A percentile compares a stretch with the other conserved stretches of the same genome.
These are phyloP conservation scores for Leishmania amazonensis DNA, from an alignment of 208 protist species.

Conservation along the genomic window DNA sequence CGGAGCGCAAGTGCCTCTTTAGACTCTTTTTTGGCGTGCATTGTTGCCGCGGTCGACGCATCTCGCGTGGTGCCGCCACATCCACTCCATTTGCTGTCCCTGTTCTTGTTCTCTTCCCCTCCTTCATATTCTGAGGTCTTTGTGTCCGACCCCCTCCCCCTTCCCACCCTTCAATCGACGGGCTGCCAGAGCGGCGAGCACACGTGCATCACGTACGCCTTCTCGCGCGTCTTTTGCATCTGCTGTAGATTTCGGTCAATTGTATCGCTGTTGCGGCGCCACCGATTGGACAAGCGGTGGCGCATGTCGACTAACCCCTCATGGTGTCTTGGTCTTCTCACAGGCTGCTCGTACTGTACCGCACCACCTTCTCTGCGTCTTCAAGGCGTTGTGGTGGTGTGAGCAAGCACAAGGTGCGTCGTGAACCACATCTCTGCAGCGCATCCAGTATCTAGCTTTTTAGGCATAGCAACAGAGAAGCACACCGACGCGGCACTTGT, in stretches of 20 bases:
- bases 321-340: not conserved
- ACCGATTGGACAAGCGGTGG: not conserved
- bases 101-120: not conserved
- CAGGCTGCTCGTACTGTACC: not conserved
- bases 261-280: not conserved
- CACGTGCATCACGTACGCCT: not conserved
- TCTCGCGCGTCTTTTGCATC: not conserved
- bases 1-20: not conserved
- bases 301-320: not conserved
- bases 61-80: too few relatives aligned
- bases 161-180: not conserved
- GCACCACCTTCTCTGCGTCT: too few relatives aligned
- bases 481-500: not conserved
- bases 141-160: not conserved
- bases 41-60: not conserved
- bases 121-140: not conserved
- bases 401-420: not conserved
- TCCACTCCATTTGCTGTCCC: not conserved
- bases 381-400: not conserved
- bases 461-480: not conserved
- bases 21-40: not conserved
- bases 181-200: too few relatives aligned
- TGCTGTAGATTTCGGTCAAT: not conserved
- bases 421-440: not conserved
- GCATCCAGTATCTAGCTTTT: not conserved